These are phyloP conservation scores for Saccharomyces kudriavzevii DNA, from an alignment of 805 yeast genomes.

Conservation along the genomic window DNA sequence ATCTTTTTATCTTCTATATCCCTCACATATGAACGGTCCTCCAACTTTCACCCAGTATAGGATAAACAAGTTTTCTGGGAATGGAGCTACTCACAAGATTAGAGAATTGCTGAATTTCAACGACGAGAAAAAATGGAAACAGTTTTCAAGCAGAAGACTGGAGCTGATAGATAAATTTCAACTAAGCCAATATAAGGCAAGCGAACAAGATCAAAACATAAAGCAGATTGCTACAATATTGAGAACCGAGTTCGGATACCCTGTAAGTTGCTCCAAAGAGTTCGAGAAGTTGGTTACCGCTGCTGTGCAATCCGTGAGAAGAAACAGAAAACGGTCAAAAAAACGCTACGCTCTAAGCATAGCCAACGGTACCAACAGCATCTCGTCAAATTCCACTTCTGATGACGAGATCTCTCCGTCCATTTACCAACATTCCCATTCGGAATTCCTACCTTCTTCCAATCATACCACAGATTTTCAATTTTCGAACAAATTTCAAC, in stretches of 20 bases:
- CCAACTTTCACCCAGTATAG: neutral
- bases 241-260: conserved; percentile 70
- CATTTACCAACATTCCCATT: conserved; percentile 2
- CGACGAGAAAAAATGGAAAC: conserved; percentile 82
- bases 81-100: conserved; percentile 37
- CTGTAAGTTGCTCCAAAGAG: conserved; percentile 50
- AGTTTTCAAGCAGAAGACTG: conserved; percentile 80
- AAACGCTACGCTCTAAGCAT: conserved; percentile 19
- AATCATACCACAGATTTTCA: neutral
- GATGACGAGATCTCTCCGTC: neutral
- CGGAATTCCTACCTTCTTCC: neutral
- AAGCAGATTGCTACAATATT: conserved; percentile 68
- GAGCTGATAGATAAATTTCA: conserved; percentile 75
- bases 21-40: neutral
- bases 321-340: conserved; percentile 69
- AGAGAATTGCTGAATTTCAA: conserved; percentile 55
- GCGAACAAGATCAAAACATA: conserved; percentile 85
- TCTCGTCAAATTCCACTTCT: conserved; percentile 3
- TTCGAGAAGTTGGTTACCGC: conserved; percentile 87
- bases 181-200: conserved; percentile 62
- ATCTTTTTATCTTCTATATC: neutral
- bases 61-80: conserved; percentile 16
- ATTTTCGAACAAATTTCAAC: neutral
- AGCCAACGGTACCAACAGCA: conserved; percentile 5
- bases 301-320: conserved; percentile 85